Base-by-base conservation (phyloP, 2,329 filamentous ascomycete genomes). In the Alternaria arborescens region DNA sequence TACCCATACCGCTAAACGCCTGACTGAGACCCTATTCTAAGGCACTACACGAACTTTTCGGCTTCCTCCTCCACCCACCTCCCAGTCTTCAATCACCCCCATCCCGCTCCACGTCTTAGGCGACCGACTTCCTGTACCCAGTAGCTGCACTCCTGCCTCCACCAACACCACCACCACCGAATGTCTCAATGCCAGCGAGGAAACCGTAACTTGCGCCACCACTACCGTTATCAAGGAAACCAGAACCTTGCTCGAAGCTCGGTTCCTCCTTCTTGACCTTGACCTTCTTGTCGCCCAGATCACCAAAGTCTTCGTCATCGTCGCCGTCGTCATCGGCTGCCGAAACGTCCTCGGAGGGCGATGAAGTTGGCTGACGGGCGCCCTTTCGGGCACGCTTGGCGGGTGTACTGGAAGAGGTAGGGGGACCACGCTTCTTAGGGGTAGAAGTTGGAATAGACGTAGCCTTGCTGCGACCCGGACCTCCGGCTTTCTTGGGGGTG, bases 281-380 rank as follows among this genome's bases (percentile, higher is more conserved):
- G 8, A 26, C 26, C 1, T 47, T 44, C 8, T 18, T 8, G 1
- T 12, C 41, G 4, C 11, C 4, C 2, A 24, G 12, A 18, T 14
- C 24, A 16, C 11, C 3, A 10, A 68, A 60, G 38, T 73, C 69
- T 1, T 72, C 73, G 0, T 70, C 65, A 4, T 70, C 64, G 16
- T 70, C 44, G 2, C 55, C 26, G 8, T 61, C 52, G 8, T 50
- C 42, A 5, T 32, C 52, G 26, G 11, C 47, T 32, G 14, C 24
- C 36, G 28, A 46, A 28, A 52, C 36, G 30, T 62, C 20, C 54
- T 51, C 60, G 4, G 43, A 30, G 3, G 43, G 43, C 1, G 46
- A 48, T 2, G 30, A 48, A 7, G 46, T 36, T 1, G 30, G 14
- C 1, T 50, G 20, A 20, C 32, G 8, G 5, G 62, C 62, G 12